Percentiles rank a stretch among this genome's conserved stretches.
These are phyloP conservation scores for Ustilago shanxiensis DNA, from an alignment of 1,284 basidiomycete genomes.

Conservation along the genomic window DNA sequence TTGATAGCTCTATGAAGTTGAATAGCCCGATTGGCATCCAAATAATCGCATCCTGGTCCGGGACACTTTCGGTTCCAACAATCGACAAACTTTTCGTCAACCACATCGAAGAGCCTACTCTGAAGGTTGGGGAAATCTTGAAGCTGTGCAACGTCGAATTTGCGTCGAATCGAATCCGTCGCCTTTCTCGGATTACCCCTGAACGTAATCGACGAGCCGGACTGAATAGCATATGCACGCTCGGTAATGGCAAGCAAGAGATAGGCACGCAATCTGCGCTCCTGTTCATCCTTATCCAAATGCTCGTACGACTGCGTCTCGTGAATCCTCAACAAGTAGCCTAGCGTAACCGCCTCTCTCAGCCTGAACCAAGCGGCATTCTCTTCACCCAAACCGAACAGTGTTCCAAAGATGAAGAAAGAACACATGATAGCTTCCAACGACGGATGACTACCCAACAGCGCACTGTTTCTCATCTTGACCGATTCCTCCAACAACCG, in stretches of 20 bases:
- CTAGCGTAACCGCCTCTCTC: slow-evolving; percentile 63
- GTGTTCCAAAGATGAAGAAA: slow-evolving; percentile 64
- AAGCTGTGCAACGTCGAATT: slow-evolving; percentile 53
- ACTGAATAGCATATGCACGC: slow-evolving; percentile 61
- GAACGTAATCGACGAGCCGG: slow-evolving; percentile 55
- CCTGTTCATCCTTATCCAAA: slow-evolving; percentile 63
- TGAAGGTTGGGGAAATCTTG: slow-evolving; percentile 59
- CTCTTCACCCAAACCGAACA: slow-evolving; percentile 60
- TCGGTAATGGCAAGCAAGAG: slow-evolving; percentile 67
- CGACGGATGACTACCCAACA: slow-evolving; percentile 54
- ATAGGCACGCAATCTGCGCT: slow-evolving; percentile 60
- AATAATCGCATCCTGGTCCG: slow-evolving; percentile 48
- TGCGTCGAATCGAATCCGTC: slow-evolving; percentile 46
- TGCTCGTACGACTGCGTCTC: slow-evolving; percentile 59
- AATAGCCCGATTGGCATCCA: slow-evolving; percentile 47
- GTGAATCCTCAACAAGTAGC: slow-evolving; percentile 61
- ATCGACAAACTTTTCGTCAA: slow-evolving; percentile 65
- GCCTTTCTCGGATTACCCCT: slow-evolving; percentile 56
- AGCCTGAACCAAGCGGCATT: slow-evolving; percentile 60
- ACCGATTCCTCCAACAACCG: slow-evolving; percentile 52
- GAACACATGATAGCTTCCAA: slow-evolving; percentile 54
- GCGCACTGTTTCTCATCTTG: slow-evolving; percentile 50
- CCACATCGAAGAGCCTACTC: slow-evolving; percentile 49
- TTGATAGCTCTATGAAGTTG: slow-evolving; percentile 56
- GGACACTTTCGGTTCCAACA: slow-evolving; percentile 62